A percentile compares a stretch with the other conserved stretches of the same genome.
Evolutionary conservation across 2,329 filamentous ascomycete genomes (phyloP).

Genomic region (Tolypocladium nubicola): DNA sequence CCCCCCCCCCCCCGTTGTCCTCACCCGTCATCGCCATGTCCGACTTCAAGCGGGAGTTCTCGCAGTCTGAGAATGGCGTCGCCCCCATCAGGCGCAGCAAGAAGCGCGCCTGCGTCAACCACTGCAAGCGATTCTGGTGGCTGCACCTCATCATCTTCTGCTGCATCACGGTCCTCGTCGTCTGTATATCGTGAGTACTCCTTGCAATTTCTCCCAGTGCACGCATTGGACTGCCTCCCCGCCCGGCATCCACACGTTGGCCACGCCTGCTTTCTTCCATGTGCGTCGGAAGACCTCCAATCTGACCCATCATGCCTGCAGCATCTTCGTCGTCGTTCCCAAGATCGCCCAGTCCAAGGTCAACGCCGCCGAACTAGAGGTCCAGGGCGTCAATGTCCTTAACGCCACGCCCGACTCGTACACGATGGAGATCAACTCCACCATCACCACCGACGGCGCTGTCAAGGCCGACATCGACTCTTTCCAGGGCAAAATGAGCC

Average conservation of each 20-base stretch:
- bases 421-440: slow-evolving; percentile 44
- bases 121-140: slow-evolving; percentile 53
- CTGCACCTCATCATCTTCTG: slow-evolving; percentile 40
- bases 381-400: slow-evolving; percentile 40
- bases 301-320: slow-evolving; percentile 14
- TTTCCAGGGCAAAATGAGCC: slow-evolving; percentile 44
- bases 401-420: slow-evolving; percentile 33
- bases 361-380: slow-evolving; percentile 38
- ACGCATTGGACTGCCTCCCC: background rate
- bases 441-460: slow-evolving; percentile 39
- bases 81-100: slow-evolving; percentile 17
- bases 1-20: background rate
- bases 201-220: background rate
- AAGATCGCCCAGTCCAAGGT: slow-evolving; percentile 47
- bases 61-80: slow-evolving; percentile 22
- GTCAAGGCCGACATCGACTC: slow-evolving; percentile 39
- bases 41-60: slow-evolving; percentile 22
- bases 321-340: slow-evolving; percentile 45
- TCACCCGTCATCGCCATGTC: slow-evolving; percentile 18
- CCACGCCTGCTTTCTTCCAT: background rate
- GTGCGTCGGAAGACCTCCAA: background rate
- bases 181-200: slow-evolving; percentile 47
- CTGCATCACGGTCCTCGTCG: slow-evolving; percentile 39
- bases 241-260: background rate
- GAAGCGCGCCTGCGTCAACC: slow-evolving; percentile 29